Evolutionary conservation across 345 rosid genomes (phyloP), one percentile per base, ranked within the genome.

Genomic region (Crucihimalaya himalaica): DNA sequence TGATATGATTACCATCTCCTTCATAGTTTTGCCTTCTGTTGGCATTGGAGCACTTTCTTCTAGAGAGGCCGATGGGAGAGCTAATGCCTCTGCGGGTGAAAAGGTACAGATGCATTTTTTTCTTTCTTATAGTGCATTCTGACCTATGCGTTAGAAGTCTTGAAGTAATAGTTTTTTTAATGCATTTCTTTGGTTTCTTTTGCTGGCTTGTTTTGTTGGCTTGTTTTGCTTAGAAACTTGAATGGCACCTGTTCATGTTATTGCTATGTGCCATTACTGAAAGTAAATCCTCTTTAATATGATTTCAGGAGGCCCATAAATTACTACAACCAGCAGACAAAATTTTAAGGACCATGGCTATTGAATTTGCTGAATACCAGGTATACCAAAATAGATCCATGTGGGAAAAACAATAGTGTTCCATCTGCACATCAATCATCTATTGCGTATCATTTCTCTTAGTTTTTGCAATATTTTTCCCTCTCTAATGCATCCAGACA

Each of bases 351-450:
- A 85, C 94, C 67, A 82, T 96, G 98, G 99, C 97, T 63, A 87
- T 92, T 76, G 99, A 96, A 59, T 87, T 96, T 88, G 99, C 99
- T 20, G 99, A 96, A 80, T 92, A 85, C 79, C 99, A 92, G 97
- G 99, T 92, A 56, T 51, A 69, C 73, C 35, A 50, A 15, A 14
- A 18, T 68, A 32, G 31, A 50, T 62, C 31, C 14, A 16, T 43
- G 73, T 71, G 75, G 20, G 42, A 10, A 32, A 8, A 23, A 28
- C 28, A 1, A 4, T 46, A 9, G 45, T 63, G 21, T 56, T 77
- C 21, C 16, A 54, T 56, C 37, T 76, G 42, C 58, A 10, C n/a
- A 25, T 63, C 64, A 50, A 12, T 67, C 20, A 58, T 51, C 32
- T 61, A 61, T 42, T 51, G 27, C 14, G 1, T 31, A 29, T 62